These are phyloP conservation scores for Botrytis cinerea DNA, from an alignment of 2,329 filamentous ascomycete genomes.

Conservation along the genomic window DNA sequence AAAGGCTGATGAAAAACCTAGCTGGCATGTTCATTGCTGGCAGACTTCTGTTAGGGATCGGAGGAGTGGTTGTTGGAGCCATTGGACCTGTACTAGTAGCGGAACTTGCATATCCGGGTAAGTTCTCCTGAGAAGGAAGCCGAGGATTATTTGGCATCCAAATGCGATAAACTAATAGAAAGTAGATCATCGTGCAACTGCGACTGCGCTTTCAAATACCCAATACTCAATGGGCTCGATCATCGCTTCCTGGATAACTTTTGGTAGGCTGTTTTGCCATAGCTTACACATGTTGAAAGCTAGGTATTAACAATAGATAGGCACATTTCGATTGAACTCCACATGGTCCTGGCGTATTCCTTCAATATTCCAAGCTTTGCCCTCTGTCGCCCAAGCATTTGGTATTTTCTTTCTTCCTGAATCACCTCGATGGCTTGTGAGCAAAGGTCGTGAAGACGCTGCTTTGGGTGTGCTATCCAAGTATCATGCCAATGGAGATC, in stretches of 20 bases:
- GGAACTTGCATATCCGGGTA: constrained; percentile 24
- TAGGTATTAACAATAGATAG: not conserved
- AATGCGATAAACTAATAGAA: not conserved
- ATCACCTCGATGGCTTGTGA: constrained; percentile 60
- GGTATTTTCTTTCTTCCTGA: constrained; percentile 57
- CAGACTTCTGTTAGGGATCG: constrained; percentile 17
- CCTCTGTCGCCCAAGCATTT: constrained; percentile 38
- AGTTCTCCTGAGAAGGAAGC: not conserved
- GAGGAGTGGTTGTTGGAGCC: constrained; percentile 27
- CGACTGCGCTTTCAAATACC: constrained; percentile 43
- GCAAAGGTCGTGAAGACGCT: constrained; percentile 53
- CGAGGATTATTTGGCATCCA: not conserved
- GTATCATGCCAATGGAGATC: constrained; percentile 57
- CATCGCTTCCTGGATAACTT: constrained; percentile 47
- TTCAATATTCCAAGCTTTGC: constrained; percentile 28
- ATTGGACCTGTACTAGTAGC: constrained; percentile 28
- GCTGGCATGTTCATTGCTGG: constrained; percentile 24
- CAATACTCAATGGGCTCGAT: constrained; percentile 43
- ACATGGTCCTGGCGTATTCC: constrained; percentile 33
- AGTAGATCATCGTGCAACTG: constrained; percentile 39
- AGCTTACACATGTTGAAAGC: not conserved
- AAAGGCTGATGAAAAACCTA: not conserved
- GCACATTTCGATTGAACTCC: constrained; percentile 24
- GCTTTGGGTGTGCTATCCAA: constrained; percentile 53
- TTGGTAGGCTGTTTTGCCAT: constrained; percentile 22